Evolutionary conservation across 306 rosid genomes (phyloP), one percentile per base, ranked within the genome.

Genomic region (Ormosia semicastrata): DNA sequence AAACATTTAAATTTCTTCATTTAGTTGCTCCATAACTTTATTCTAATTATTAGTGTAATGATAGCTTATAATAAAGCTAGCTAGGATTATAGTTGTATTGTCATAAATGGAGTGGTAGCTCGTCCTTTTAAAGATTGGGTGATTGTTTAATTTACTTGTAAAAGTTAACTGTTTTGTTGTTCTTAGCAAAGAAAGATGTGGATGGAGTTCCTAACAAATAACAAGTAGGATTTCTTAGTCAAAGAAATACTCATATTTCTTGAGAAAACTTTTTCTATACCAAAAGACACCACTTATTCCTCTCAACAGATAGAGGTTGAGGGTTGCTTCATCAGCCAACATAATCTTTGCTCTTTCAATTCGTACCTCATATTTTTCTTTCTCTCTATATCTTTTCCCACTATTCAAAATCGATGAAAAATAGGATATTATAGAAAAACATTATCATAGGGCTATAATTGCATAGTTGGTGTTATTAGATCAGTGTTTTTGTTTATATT

Each of bases 311-410:
- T 46, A 84, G 75, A 82, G 83, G 86, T 82, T 87, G 87, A 73
- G 76, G 85, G 86, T 78, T 50, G 75, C 79, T 79, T 86, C 85
- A 90, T 86, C 90, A 59, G 37, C 87, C 84, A 83, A 86, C 91
- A 88, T 41, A 81, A 80, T 86, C 37, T 82, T 84, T 86, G 80
- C 82, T 40, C 82, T 81, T 76, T 60, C 24, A 58, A 12, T 60
- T 75, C 77, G 40, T 47, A 67, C 24, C 46, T 67, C 66, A 52
- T 50, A 8, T 13, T 73, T 56, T 68, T 43, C 49, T 66, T 29
- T 67, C 66, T 52, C 5, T 43, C 24, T 11, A 29, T n/a, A 69
- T 73, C 41, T 24, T 47, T 47, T 65, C 67, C 40, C 85, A 40
- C 54, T 52, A 66, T 50, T 57, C 49, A 44, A 60, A 66, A 30